Evolutionary conservation across 2,329 filamentous ascomycete species (phyloP), one percentile per base, ranked within the genome.

Genomic region (Neonectria ditissima): DNA sequence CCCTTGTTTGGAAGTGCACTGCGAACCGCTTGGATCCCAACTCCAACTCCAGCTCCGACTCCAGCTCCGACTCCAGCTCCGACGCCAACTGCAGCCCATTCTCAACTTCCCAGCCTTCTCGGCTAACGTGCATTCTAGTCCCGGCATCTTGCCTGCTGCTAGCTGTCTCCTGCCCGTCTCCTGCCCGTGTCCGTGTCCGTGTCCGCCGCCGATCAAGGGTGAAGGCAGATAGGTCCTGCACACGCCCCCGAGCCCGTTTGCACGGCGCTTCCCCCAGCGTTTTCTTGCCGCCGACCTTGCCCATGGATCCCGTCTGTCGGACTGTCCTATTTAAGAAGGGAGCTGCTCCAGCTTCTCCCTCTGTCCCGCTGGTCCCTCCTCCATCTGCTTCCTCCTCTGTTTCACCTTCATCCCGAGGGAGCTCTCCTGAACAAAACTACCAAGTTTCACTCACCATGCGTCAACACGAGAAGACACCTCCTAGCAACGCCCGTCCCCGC

Each of bases 361-460:
- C 50, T 44, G 34, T 26, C 28, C 20, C 43, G 18, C 39, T 32
- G 13, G 22, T 43, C 16, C 41, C 62, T 48, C 24, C 52, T 44
- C n/a, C 13, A 26, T n/a, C 50, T 16, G 34, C 55, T 16, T 56
- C 34, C 22, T 55, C 45, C 10, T 53, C 52, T 51, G 44, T 16
- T 1, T 47, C 54, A 1, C 28, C 41, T 20, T 45, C 51, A 7
- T 39, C 24, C 16, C 10, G 16, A n/a, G 32, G 37, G 32, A 37
- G 18, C n/a, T 61, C 28, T 4, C 30, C 34, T 32, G 18, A 39
- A 16, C 8, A 43, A 7, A 54, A 30, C 13, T 18, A 30, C 37
- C 34, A 59, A 16, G 16, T 51, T n/a, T 47, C 61, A 5, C 37
- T 39, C 7, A n/a, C 16, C 30, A 66, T 66, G 64, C 50, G 55